Evolutionary conservation across 495 filamentous ascomycete genomes (phyloP).

Genomic region (Parachaetomium inaequale): DNA sequence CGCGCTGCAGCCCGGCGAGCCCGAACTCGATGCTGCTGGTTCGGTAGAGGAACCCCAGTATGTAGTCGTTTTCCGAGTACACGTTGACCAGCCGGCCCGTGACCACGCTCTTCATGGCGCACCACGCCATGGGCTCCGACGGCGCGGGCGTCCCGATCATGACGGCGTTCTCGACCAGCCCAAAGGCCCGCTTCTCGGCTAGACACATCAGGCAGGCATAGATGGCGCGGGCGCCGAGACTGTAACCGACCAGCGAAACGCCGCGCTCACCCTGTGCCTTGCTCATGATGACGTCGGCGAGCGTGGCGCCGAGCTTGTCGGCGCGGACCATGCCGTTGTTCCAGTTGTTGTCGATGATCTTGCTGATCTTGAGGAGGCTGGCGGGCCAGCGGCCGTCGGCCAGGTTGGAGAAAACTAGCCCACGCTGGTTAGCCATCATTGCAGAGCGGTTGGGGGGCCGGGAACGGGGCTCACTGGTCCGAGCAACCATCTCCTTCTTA

Average conservation of each 20-base stretch:
- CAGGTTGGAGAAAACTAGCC: conserved; percentile 64
- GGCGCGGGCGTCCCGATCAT: conserved; percentile 82
- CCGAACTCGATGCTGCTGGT: conserved; percentile 53
- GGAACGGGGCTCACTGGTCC: conserved; percentile 38
- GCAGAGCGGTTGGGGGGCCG: conserved; percentile 4
- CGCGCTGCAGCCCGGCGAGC: conserved; percentile 54
- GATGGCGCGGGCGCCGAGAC: conserved; percentile 84
- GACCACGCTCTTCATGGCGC: conserved; percentile 54
- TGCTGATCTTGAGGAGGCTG: conserved; percentile 70
- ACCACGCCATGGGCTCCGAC: conserved; percentile 49
- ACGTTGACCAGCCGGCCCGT: conserved; percentile 56
- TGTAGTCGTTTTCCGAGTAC: conserved; percentile 57
- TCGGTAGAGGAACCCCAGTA: conserved; percentile 58
- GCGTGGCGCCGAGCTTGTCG: conserved; percentile 80
- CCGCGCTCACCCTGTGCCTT: conserved; percentile 85
- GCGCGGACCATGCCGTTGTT: conserved; percentile 73
- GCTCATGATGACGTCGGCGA: conserved; percentile 86
- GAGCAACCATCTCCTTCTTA: conserved; percentile 65
- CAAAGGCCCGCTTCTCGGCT: conserved; percentile 75
- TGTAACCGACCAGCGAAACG: conserved; percentile 84
- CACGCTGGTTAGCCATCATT: conserved; percentile 41
- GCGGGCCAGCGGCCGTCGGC: conserved; percentile 71
- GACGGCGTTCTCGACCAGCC: conserved; percentile 78
- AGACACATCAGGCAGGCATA: conserved; percentile 75
- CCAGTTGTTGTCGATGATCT: conserved; percentile 88